These are phyloP conservation scores for Monilinia aucupariae DNA, from an alignment of 2,329 filamentous ascomycete genomes.

Conservation along the genomic window DNA sequence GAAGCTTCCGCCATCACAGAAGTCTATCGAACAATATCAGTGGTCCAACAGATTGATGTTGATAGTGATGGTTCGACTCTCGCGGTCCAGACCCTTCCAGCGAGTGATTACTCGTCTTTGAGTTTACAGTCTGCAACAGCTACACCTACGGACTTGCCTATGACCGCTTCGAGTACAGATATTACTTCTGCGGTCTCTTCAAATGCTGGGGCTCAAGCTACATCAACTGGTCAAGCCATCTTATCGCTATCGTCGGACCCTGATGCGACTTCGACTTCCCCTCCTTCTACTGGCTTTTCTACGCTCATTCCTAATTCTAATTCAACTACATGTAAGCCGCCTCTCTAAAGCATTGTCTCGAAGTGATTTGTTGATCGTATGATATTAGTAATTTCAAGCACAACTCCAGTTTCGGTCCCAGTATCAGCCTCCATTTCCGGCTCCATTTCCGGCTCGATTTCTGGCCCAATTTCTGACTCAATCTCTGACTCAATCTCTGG, in stretches of 20 bases:
- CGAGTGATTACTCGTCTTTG: conserved; percentile 11
- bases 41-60: conserved; percentile 33
- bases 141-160: conserved; percentile 8
- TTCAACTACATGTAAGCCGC: conserved; percentile 32
- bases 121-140: conserved; percentile 16
- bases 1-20: conserved; percentile 26
- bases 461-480: conserved; percentile 17
- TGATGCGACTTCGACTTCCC: conserved; percentile 25
- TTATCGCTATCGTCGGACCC: conserved; percentile 25
- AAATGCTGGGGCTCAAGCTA: conserved; percentile 11
- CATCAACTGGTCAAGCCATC: conserved; percentile 20
- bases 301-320: conserved; percentile 30
- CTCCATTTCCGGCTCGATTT: conserved; percentile 20
- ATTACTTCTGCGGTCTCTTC: conserved; percentile 5
- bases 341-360: not conserved
- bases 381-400: conserved; percentile 32
- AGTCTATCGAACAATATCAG: conserved; percentile 30
- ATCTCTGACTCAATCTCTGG: conserved; percentile 20
- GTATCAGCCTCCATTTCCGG: conserved; percentile 2
- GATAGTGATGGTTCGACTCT: conserved; percentile 31
- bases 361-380: conserved; percentile 19
- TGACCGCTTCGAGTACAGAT: conserved; percentile 5
- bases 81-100: conserved; percentile 22
- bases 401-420: conserved; percentile 19
- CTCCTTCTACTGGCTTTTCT: conserved; percentile 30